A percentile compares a stretch with the other conserved stretches of the same genome.
Evolutionary conservation across 768 basidiomycete species (phyloP).

Genomic region (Macrolepiota albuminosa): DNA sequence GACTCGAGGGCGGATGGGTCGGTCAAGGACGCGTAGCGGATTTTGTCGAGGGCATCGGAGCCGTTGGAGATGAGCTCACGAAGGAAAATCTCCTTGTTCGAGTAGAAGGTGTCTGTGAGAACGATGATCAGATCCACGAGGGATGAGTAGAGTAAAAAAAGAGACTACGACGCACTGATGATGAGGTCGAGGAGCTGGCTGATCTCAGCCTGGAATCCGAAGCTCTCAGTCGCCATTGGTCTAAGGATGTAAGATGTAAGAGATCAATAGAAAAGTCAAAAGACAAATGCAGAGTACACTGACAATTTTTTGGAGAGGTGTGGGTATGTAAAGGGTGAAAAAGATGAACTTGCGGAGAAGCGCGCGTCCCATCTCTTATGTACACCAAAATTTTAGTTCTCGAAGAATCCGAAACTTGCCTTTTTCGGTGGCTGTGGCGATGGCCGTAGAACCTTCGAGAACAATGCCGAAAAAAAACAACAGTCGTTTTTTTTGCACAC

Average conservation of each 20-base stretch:
- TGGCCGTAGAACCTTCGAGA: constrained; percentile 38
- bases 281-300: constrained; percentile 1
- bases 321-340: constrained; percentile 17
- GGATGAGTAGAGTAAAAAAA: neutral
- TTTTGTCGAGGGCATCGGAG: constrained; percentile 99
- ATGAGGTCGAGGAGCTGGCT: constrained; percentile 97
- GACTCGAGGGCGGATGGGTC: constrained; percentile 86
- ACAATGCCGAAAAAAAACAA: constrained; percentile 14
- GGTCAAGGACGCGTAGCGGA: constrained; percentile 94
- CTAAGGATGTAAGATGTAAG: neutral
- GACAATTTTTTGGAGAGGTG: constrained; percentile 13
- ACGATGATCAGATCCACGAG: constrained; percentile 8
- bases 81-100: constrained; percentile 99
- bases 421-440: constrained; percentile 29
- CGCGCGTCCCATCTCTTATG: constrained; percentile 28
- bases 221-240: constrained; percentile 77
- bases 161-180: constrained; percentile 66
- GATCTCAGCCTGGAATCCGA: constrained; percentile 99
- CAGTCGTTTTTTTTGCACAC: neutral
- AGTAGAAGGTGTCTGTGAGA: constrained; percentile 94
- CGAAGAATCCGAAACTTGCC: constrained; percentile 47
- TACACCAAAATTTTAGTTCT: constrained; percentile 37
- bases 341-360: constrained; percentile 21
- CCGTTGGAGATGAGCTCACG: constrained; percentile 96
- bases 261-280: constrained; percentile 5